Percentiles rank a stretch among this genome's conserved stretches.
phyloP scores from a whole-genome alignment of 306 rosid species.

The Morella rubra region DNA sequence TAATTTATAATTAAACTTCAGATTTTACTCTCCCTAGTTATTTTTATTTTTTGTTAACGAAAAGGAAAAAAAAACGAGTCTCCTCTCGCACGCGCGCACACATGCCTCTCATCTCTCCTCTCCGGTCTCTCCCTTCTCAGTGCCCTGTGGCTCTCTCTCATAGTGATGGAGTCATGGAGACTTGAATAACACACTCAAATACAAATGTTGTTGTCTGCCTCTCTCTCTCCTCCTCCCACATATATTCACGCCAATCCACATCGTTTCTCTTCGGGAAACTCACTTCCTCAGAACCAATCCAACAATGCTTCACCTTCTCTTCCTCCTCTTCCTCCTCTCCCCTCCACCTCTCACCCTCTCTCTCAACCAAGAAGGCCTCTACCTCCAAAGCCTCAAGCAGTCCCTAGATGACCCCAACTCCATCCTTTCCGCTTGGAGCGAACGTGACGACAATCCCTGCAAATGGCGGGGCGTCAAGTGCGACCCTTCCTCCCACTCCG shows the following conservation, averaged over 20 bases:
- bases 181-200: neutral
- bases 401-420: constrained; percentile 55
- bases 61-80: no score
- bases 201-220: neutral
- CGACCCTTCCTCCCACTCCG: constrained; percentile 35
- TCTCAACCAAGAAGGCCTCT: constrained; percentile 63
- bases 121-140: neutral
- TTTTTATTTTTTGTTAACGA: no score
- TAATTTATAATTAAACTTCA: neutral
- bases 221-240: neutral
- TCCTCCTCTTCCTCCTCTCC: constrained; percentile 8
- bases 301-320: constrained; percentile 26
- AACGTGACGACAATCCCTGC: constrained; percentile 55
- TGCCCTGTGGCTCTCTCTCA: neutral
- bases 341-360: constrained; percentile 4
- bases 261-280: neutral
- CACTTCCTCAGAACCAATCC: constrained; percentile 2
- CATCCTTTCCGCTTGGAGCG: constrained; percentile 61
- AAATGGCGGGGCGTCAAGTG: constrained; percentile 64
- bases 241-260: constrained; percentile 12
- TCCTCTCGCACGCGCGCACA: neutral
- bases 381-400: constrained; percentile 51
- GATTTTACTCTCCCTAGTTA: neutral
- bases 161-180: neutral
- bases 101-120: neutral